phyloP scores from a whole-genome alignment of 768 basidiomycete genomes.

The Ramaria sp. region DNA sequence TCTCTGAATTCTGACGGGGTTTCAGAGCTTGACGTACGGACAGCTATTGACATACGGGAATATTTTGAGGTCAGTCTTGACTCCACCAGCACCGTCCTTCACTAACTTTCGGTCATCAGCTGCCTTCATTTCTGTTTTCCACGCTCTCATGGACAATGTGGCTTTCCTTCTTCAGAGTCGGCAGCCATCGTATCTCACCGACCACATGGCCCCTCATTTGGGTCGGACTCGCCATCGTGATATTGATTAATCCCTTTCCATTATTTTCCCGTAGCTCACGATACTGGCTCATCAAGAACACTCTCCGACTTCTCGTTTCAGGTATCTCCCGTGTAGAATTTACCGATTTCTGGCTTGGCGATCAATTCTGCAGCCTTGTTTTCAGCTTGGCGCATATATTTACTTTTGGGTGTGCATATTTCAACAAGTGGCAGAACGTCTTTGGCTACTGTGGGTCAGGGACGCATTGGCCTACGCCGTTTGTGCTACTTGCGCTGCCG shows the following conservation, averaged over 20 bases:
- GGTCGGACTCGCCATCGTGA: conserved; percentile 47
- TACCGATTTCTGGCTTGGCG: conserved; percentile 84
- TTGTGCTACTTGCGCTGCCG: conserved; percentile 53
- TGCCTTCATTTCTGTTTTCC: conserved; percentile 70
- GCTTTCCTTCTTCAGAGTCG: conserved; percentile 66
- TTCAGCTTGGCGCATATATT: conserved; percentile 68
- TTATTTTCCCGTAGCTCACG: conserved; percentile 51
- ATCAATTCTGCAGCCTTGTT: conserved; percentile 71
- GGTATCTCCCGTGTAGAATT: conserved; percentile 75
- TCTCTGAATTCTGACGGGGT: neutral
- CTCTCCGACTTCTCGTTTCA: conserved; percentile 53
- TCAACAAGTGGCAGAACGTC: conserved; percentile 35
- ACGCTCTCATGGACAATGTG: conserved; percentile 73
- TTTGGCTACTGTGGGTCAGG: conserved; percentile 38
- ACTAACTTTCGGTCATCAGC: conserved; percentile 26
- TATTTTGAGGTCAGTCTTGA: conserved; percentile 46
- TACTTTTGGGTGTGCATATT: conserved; percentile 67
- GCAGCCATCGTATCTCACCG: conserved; percentile 42
- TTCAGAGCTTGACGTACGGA: conserved; percentile 57
- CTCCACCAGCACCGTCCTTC: too few species aligned
- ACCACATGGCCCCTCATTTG: conserved; percentile 75
- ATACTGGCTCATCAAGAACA: conserved; percentile 68
- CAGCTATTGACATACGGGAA: conserved; percentile 65
- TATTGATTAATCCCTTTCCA: conserved; percentile 71
- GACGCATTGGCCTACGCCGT: conserved; percentile 50